Percentiles rank a stretch among this genome's conserved stretches.
phyloP scores from a whole-genome alignment of 495 filamentous ascomycete genomes.

The Copromyces sp. region DNA sequence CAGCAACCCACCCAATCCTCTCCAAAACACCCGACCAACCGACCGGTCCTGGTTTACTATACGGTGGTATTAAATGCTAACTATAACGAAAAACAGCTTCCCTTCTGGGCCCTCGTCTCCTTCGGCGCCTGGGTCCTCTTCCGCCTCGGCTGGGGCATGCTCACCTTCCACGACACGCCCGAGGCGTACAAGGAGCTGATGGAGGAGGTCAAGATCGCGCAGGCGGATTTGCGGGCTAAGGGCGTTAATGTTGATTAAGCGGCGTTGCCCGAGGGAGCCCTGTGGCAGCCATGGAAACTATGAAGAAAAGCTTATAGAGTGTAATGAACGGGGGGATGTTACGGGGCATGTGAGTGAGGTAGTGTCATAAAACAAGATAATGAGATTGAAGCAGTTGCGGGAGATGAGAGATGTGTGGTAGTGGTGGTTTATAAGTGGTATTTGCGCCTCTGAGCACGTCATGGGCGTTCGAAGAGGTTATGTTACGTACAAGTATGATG shows the following conservation, averaged over 20 bases:
- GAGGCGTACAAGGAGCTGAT: conserved; percentile 84
- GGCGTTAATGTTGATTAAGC: conserved; percentile 63
- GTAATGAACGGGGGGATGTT: not conserved
- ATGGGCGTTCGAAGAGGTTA: not conserved
- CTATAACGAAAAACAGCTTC: conserved; percentile 46
- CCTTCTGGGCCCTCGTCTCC: conserved; percentile 83
- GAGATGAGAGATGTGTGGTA: not conserved
- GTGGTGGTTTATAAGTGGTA: not conserved
- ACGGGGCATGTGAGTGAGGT: not conserved
- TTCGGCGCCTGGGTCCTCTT: conserved; percentile 91
- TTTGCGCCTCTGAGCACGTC: not conserved
- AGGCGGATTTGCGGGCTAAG: conserved; percentile 53
- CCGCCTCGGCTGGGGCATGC: conserved; percentile 80
- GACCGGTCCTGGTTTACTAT: not conserved
- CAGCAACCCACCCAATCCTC: not conserved
- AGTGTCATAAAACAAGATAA: not conserved
- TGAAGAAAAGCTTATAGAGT: too few species aligned
- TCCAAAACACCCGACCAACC: too few species aligned
- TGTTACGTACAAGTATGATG: not conserved
- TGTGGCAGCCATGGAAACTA: not conserved
- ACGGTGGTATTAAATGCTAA: not conserved
- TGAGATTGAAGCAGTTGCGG: not conserved
- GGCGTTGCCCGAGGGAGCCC: not conserved
- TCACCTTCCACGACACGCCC: conserved; percentile 95
- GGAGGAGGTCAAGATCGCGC: conserved; percentile 63